Evolutionary conservation across 805 yeast genomes (phyloP).

Genomic region (Spathaspora sp.): DNA sequence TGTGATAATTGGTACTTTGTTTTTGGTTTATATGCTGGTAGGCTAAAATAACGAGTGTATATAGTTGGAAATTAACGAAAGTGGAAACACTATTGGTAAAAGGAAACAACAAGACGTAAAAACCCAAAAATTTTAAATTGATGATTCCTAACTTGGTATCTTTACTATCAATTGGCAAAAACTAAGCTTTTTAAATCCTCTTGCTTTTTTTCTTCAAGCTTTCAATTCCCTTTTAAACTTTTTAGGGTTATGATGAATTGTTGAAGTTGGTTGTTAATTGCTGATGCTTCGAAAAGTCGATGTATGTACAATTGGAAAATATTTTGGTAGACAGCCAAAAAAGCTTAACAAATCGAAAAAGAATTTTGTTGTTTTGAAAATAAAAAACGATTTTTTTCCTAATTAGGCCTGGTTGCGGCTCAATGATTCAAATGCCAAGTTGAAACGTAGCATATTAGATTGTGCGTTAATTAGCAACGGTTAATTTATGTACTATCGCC

Average conservation of each 20-base stretch:
- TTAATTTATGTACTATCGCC: no score
- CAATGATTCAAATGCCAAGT: not conserved
- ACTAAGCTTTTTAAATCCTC: not conserved
- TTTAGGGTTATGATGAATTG: not conserved
- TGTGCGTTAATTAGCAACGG: not conserved
- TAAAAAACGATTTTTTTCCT: not conserved
- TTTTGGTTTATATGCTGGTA: no score
- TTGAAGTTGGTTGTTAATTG: not conserved
- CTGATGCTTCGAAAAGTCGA: not conserved
- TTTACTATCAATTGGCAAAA: not conserved
- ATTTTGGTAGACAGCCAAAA: not conserved
- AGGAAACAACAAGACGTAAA: not conserved
- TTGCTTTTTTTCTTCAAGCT: not conserved
- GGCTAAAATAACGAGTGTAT: no score
- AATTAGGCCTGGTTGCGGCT: not conserved
- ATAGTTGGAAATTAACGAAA: no score
- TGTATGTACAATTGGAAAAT: not conserved
- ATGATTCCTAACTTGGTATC: not conserved
- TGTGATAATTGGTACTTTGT: no score
- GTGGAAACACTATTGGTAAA: no score
- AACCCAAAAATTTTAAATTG: not conserved
- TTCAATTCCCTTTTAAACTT: not conserved
- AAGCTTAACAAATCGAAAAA: no score
- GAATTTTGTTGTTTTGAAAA: not conserved
- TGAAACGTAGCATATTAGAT: not conserved